These are phyloP conservation scores for Aphanomyces euteiches DNA, from an alignment of 352 stramenopile genomes.

Conservation along the genomic window DNA sequence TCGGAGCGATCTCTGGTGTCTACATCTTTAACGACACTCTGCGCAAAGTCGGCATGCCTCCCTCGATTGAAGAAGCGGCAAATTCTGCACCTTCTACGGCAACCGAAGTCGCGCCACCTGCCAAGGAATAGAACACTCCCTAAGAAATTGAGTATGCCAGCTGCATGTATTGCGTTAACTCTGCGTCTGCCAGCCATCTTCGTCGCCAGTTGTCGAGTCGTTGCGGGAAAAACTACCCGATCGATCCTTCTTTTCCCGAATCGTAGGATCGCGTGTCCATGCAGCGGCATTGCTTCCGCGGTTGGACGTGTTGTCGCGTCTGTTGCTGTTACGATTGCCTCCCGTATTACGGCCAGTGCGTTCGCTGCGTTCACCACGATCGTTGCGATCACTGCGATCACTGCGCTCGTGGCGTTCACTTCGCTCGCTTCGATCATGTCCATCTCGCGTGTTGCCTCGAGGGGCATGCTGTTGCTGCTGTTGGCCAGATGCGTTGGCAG, in stretches of 20 bases:
- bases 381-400: constrained; percentile 31
- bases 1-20: constrained; percentile 54
- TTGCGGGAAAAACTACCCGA: constrained; percentile 20
- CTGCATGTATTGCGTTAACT: constrained; percentile 9
- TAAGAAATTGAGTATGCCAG: not conserved
- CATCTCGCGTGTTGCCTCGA: not conserved
- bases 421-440: constrained; percentile 36
- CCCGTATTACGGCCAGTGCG: not conserved
- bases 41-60: constrained; percentile 33
- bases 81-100: not conserved
- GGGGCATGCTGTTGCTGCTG: constrained; percentile 26
- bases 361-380: constrained; percentile 21
- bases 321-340: constrained; percentile 14
- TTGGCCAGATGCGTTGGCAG: constrained; percentile 30
- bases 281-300: constrained; percentile 9
- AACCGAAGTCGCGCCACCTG: not conserved
- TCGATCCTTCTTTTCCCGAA: constrained; percentile 25
- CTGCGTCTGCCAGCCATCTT: constrained; percentile 25
- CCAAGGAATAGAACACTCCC: constrained; percentile 10
- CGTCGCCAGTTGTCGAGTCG: constrained; percentile 11
- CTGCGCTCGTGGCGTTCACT: constrained; percentile 30
- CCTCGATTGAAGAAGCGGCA: constrained; percentile 2
- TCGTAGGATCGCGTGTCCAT: constrained; percentile 28
- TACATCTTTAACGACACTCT: constrained; percentile 77
- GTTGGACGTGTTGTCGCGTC: constrained; percentile 5